Conservation (phyloP, 495 filamentous ascomycete genomes). For the Filosporella fistucella region DNA sequence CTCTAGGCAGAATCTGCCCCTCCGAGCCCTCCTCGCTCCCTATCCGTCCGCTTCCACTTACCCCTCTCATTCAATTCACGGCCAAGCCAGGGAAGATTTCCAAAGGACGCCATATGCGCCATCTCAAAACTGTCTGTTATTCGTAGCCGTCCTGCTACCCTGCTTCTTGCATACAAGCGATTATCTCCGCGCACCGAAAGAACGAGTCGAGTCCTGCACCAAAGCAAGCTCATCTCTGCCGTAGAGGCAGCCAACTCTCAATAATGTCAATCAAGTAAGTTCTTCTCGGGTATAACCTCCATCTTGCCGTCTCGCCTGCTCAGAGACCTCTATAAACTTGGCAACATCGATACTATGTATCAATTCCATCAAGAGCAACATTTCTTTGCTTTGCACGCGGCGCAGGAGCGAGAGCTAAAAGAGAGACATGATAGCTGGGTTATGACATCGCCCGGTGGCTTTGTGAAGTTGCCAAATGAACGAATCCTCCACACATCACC, state of each 20-base stretch:
- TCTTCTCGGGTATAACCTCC: conserved; percentile 1
- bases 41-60: too few species aligned
- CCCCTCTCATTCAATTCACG: too few species aligned
- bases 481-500: conserved; percentile 66
- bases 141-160: too few species aligned
- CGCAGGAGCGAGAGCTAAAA: conserved; percentile 18
- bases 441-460: conserved; percentile 57
- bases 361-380: conserved; percentile 23
- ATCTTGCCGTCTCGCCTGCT: not conserved
- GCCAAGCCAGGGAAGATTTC: too few species aligned
- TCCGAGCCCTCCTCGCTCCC: too few species aligned
- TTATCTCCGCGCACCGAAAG: too few species aligned
- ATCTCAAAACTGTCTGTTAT: too few species aligned
- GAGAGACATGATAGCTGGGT: conserved; percentile 59
- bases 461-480: conserved; percentile 68
- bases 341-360: conserved; percentile 15
- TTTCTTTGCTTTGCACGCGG: conserved; percentile 17
- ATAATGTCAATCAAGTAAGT: conserved; percentile 41
- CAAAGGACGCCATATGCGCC: too few species aligned
- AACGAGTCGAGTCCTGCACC: too few species aligned
- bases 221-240: too few species aligned
- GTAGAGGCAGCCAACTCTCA: conserved; percentile 16
- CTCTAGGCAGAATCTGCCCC: too few species aligned
- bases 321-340: not conserved
- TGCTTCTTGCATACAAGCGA: too few species aligned